Evolutionary conservation across 768 basidiomycete species (phyloP), one percentile per base, ranked within the genome.

Genomic region (Lentinula lateritia): DNA sequence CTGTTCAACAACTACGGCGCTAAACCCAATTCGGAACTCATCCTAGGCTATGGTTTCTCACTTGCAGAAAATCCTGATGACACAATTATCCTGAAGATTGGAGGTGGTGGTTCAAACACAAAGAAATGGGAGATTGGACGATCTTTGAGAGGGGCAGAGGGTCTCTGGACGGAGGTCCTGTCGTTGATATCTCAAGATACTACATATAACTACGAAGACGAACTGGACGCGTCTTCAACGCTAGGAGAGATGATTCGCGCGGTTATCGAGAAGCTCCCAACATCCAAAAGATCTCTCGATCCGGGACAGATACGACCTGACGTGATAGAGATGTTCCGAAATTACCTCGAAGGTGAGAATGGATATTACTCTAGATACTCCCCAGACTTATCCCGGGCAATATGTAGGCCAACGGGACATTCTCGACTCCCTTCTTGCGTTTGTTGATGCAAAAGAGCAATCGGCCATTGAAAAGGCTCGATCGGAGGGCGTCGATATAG

Each of bases 1-100:
- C 75, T 95, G 18, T 86, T 88, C 75, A 96, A 95, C 75, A 96
- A 96, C 70, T 97, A 97, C 71, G 95, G 95, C 0, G 83, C 87
- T 0, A 97, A 97, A 70, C 86, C 93, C 0, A 95, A 96, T 71
- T 81, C 92, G 32, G 92, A 95, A 72, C 81, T 98, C 48, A 84
- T 98, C 50, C 80, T 98, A 4, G 93, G 92, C 5, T 98, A 97
- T 68, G 95, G 96, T 0, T 98, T 98, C 74, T 84, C 90, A 0
- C 70, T 95, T 3, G 75, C 81, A 1, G 64, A 84, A 34, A 97
- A 97, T 65, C 89, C 89, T 0, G 92, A 94, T 68, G 95, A 97
- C 68, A 91, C 89, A 0, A 89, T 95, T 66, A 78, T 90, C 1
- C 81, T 97, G 38, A 88, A 87, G 63, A 75, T 96, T 43, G 89